phyloP scores from a whole-genome alignment of 78 protist species.

The Tieghemostelium lacteum region DNA sequence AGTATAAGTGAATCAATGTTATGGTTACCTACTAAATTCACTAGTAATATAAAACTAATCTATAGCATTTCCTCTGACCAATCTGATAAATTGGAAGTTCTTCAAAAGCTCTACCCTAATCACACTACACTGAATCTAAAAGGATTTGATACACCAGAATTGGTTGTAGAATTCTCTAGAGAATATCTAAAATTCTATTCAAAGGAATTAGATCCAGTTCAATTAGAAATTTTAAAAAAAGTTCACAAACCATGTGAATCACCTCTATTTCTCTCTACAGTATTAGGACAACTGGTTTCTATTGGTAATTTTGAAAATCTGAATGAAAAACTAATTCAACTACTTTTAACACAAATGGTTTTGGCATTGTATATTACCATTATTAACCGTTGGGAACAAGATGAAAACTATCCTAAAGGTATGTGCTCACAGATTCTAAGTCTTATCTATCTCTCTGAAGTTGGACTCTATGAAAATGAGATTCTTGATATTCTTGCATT shows the following conservation, averaged over 20 bases:
- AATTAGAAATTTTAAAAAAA: constrained; percentile 17
- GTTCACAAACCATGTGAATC: not conserved
- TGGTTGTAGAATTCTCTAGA: not conserved
- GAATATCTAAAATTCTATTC: not conserved
- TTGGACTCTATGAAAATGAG: constrained; percentile 61
- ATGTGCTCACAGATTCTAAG: not conserved
- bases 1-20: not conserved
- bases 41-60: not conserved
- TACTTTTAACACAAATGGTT: not conserved
- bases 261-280: constrained; percentile 29
- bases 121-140: not conserved
- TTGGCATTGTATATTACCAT: not conserved
- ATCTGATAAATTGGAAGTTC: not conserved
- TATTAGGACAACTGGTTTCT: constrained; percentile 27
- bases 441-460: not conserved
- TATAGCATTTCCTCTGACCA: not conserved
- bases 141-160: not conserved
- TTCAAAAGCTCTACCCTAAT: not conserved
- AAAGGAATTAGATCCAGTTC: constrained; percentile 13
- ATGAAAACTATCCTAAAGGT: constrained; percentile 18
- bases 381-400: constrained; percentile 10
- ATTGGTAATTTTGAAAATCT: constrained; percentile 21
- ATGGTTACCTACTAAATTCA: not conserved
- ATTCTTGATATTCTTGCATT: constrained; percentile 1
- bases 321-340: constrained; percentile 13